These are phyloP conservation scores for Withania somnifera DNA, from an alignment of 305 asterid genomes.

Conservation along the genomic window DNA sequence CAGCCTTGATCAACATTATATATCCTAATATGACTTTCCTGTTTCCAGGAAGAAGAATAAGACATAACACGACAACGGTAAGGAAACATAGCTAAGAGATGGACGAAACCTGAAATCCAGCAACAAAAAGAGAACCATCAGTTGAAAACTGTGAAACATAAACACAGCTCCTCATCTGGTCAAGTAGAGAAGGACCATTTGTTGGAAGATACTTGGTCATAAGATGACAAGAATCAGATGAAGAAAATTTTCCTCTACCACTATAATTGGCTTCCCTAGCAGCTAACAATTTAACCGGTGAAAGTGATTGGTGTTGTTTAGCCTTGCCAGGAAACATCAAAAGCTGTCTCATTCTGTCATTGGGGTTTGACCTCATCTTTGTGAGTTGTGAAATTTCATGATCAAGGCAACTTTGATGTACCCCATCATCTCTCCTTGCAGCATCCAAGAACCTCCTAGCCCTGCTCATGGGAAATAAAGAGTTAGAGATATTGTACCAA, in stretches of 20 bases:
- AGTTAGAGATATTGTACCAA: too few relatives aligned
- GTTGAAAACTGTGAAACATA: slow-evolving; percentile 80
- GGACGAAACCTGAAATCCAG: slow-evolving; percentile 78
- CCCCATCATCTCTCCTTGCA: slow-evolving; percentile 18
- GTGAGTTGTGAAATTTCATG: slow-evolving; percentile 61
- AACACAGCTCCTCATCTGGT: slow-evolving; percentile 52
- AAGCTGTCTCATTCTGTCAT: slow-evolving; percentile 26
- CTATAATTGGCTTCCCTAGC: slow-evolving; percentile 69
- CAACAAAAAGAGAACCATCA: slow-evolving; percentile 84
- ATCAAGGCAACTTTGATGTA: slow-evolving; percentile 23
- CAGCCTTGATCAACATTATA: slow-evolving; percentile 61
- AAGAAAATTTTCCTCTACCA: slow-evolving; percentile 77
- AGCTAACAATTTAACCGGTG: slow-evolving; percentile 65
- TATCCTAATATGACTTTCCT: slow-evolving; percentile 66
- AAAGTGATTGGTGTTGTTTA: slow-evolving; percentile 39
- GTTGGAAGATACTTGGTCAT: slow-evolving; percentile 66
- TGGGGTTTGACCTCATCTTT: slow-evolving; percentile 38
- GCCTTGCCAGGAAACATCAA: slow-evolving; percentile 26
- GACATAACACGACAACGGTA: not conserved
- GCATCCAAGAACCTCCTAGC: slow-evolving; percentile 22
- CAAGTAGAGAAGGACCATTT: slow-evolving; percentile 45
- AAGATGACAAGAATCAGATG: slow-evolving; percentile 71
- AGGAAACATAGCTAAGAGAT: not conserved
- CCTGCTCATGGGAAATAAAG: slow-evolving; percentile 73
- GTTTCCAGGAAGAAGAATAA: slow-evolving; percentile 3